Evolutionary conservation across 495 filamentous ascomycete genomes (phyloP).

Genomic region (Penicilliopsis zonata): DNA sequence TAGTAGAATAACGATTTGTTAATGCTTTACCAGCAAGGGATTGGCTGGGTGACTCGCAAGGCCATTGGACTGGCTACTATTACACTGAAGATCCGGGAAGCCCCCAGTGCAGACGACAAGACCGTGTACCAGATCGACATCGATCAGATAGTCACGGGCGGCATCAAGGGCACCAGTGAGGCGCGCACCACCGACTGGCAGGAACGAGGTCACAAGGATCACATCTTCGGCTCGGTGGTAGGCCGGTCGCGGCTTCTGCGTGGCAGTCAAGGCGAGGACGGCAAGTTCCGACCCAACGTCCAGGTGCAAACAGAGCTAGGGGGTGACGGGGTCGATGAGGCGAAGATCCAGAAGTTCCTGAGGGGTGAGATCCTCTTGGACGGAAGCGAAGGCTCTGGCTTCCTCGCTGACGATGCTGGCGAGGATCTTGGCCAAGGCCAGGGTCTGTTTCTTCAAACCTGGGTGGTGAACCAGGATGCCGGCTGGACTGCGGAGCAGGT

Average conservation of each 20-base stretch:
- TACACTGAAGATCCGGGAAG: slow-evolving; percentile 58
- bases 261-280: slow-evolving; percentile 20
- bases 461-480: slow-evolving; percentile 24
- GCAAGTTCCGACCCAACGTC: slow-evolving; percentile 21
- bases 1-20: slow-evolving; percentile 5
- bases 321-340: slow-evolving; percentile 27
- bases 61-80: slow-evolving; percentile 59
- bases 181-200: slow-evolving; percentile 57
- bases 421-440: slow-evolving; percentile 25
- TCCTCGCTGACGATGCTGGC: slow-evolving; percentile 24
- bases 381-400: slow-evolving; percentile 23
- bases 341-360: slow-evolving; percentile 33
- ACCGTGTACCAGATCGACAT: slow-evolving; percentile 64
- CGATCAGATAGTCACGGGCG: slow-evolving; percentile 63
- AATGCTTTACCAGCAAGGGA: slow-evolving; percentile 57
- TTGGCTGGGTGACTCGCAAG: slow-evolving; percentile 75
- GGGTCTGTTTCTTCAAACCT: slow-evolving; percentile 33
- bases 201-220: slow-evolving; percentile 60
- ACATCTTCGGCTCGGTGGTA: slow-evolving; percentile 64
- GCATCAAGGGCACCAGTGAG: slow-evolving; percentile 62
- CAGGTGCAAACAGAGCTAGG: slow-evolving; percentile 21
- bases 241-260: slow-evolving; percentile 48
- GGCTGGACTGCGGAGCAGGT: slow-evolving; percentile 42
- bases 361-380: slow-evolving; percentile 26
- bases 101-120: slow-evolving; percentile 30